These are phyloP conservation scores for Linnemannia hyalina DNA, from an alignment of 192 early-diverging fungal genomes.

Conservation along the genomic window DNA sequence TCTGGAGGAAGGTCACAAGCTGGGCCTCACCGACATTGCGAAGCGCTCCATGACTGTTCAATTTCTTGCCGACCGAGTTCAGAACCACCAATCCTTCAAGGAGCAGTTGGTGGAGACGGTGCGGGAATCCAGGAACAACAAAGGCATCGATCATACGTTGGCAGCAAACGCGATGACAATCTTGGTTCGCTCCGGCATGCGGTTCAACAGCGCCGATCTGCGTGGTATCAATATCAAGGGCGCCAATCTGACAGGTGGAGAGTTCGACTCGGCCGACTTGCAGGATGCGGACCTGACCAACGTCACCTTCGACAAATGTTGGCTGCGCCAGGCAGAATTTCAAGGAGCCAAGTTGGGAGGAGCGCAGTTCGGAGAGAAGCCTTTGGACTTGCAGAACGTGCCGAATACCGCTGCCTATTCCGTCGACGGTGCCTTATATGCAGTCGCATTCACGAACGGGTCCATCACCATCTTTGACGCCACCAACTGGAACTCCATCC, in stretches of 20 bases:
- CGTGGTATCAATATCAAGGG: background rate
- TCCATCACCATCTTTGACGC: background rate
- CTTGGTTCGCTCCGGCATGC: background rate
- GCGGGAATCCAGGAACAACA: background rate
- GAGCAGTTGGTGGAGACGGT: background rate
- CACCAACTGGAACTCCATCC: background rate
- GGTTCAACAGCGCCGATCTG: background rate
- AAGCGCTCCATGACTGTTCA: background rate
- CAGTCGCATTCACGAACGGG: background rate
- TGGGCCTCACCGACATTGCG: background rate
- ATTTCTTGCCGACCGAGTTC: background rate
- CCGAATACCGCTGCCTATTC: background rate
- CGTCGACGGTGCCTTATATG: background rate
- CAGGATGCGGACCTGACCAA: background rate
- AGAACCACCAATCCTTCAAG: background rate
- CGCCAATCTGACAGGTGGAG: background rate
- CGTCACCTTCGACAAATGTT: background rate
- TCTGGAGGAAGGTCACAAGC: background rate
- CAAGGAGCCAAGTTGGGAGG: background rate
- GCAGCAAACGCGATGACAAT: background rate
- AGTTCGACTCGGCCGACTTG: background rate
- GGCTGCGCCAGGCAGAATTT: background rate
- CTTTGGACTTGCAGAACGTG: background rate
- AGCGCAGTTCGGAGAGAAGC: too few species aligned
- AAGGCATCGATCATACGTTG: background rate